These are phyloP conservation scores for Tremellales sp. DNA, from an alignment of 1,284 basidiomycete species.

Conservation along the genomic window DNA sequence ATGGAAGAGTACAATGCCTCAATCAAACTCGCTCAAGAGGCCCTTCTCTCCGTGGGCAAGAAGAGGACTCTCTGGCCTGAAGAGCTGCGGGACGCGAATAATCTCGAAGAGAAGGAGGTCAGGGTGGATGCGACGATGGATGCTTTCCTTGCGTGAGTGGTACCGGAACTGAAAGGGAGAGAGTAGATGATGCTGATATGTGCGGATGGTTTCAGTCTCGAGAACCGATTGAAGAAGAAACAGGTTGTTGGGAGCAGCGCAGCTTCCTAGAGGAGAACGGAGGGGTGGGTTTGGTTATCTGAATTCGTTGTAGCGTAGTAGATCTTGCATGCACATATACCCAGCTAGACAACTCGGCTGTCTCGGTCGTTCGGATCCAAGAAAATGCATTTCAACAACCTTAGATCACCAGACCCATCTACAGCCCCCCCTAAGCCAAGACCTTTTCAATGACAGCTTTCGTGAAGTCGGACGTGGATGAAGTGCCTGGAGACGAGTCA, in stretches of 20 bases:
- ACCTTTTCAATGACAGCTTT: slow-evolving; percentile 67
- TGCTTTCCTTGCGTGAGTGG: slow-evolving; percentile 36
- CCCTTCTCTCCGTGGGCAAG: slow-evolving; percentile 55
- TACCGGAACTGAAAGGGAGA: background rate
- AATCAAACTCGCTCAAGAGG: slow-evolving; percentile 54
- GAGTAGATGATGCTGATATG: background rate
- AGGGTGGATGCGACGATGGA: slow-evolving; percentile 31
- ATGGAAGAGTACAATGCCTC: slow-evolving; percentile 62
- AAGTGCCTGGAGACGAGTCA: slow-evolving; percentile 56
- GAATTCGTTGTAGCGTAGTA: too few relatives aligned
- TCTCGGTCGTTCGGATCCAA: too few relatives aligned
- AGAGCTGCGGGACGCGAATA: slow-evolving; percentile 27
- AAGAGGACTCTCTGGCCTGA: slow-evolving; percentile 65
- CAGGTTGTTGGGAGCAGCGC: slow-evolving; percentile 4
- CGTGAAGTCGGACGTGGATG: slow-evolving; percentile 89
- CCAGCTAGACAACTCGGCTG: too few relatives aligned
- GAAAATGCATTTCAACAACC: background rate
- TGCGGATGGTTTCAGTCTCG: slow-evolving; percentile 19
- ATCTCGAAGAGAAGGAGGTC: slow-evolving; percentile 9
- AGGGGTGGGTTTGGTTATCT: too few relatives aligned
- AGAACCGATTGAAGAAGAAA: slow-evolving; percentile 32
- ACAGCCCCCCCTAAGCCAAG: slow-evolving; percentile 10
- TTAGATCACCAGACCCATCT: too few relatives aligned
- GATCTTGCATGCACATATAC: too few relatives aligned
- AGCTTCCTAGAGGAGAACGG: too few relatives aligned